phyloP scores from a whole-genome alignment of 352 stramenopile genomes.

The Globisporangium alternatum region DNA sequence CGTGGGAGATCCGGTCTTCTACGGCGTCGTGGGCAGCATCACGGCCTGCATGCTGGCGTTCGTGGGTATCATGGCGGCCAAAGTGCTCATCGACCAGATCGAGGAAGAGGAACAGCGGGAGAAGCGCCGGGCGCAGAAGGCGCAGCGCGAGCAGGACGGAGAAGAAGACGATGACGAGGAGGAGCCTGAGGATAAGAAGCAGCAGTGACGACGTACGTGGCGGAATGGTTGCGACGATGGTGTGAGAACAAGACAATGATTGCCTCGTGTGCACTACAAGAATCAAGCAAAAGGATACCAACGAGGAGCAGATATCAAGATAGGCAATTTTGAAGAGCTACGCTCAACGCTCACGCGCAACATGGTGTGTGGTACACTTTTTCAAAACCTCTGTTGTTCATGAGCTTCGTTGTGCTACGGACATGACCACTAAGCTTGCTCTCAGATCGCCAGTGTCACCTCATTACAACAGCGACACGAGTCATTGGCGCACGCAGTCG shows the following conservation, averaged over 20 bases:
- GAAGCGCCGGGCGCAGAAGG: conserved; percentile 14
- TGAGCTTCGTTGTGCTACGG: background rate
- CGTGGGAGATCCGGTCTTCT: conserved; percentile 64
- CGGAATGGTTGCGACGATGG: background rate
- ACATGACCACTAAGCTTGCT: background rate
- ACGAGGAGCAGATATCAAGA: background rate
- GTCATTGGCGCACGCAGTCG: background rate
- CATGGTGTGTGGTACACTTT: conserved; percentile 9
- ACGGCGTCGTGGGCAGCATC: conserved; percentile 33
- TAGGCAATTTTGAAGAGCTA: background rate
- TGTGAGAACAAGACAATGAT: no score
- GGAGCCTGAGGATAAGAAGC: conserved; percentile 20
- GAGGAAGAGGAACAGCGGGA: conserved; percentile 39
- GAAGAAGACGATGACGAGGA: conserved; percentile 13
- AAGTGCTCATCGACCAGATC: conserved; percentile 57
- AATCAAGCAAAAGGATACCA: background rate
- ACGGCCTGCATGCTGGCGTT: conserved; percentile 48
- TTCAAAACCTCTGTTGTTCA: conserved; percentile 2
- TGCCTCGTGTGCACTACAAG: no score
- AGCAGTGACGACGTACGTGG: conserved; percentile 8
- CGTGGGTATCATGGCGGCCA: conserved; percentile 57
- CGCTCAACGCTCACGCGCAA: background rate
- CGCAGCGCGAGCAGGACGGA: conserved; percentile 23
- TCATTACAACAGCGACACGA: no score
- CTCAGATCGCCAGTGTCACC: no score